These are phyloP conservation scores for Castanopsis chinensis DNA, from an alignment of 306 rosid genomes.

Conservation along the genomic window DNA sequence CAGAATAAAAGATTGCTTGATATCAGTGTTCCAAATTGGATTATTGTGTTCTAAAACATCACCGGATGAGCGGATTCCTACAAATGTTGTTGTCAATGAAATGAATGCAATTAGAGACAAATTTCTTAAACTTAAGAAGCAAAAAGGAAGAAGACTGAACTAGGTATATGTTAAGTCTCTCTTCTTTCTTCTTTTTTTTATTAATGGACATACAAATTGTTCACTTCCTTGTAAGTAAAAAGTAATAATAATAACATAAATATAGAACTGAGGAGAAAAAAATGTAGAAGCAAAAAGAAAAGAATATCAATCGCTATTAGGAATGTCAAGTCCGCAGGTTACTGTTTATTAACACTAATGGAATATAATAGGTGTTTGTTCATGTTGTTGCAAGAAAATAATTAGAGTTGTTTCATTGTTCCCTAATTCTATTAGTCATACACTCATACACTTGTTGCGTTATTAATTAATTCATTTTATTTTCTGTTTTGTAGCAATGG, in stretches of 20 bases:
- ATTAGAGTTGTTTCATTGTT: too few species aligned
- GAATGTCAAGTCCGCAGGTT: too few species aligned
- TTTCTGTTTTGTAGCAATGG: too few species aligned
- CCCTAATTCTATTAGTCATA: too few species aligned
- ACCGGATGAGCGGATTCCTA: constrained; percentile 27
- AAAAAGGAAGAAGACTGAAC: neutral
- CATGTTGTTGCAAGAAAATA: too few species aligned
- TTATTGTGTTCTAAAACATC: constrained; percentile 38
- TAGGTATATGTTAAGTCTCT: neutral
- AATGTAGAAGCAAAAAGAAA: too few species aligned
- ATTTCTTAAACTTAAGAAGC: neutral
- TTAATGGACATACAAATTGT: neutral
- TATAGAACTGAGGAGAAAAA: too few species aligned
- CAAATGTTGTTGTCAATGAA: constrained; percentile 28
- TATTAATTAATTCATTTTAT: too few species aligned
- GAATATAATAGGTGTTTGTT: too few species aligned
- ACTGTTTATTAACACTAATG: too few species aligned
- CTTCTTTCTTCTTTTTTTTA: neutral
- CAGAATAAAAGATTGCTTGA: constrained; percentile 32
- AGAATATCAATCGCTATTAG: neutral
- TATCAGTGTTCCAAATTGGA: constrained; percentile 44
- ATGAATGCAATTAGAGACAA: constrained; percentile 24
- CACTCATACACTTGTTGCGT: too few species aligned
- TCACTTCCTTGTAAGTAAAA: neutral
- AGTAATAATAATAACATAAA: neutral